Evolutionary conservation across 176 grass and related monocot genomes (phyloP).

Genomic region (Typha latifolia): DNA sequence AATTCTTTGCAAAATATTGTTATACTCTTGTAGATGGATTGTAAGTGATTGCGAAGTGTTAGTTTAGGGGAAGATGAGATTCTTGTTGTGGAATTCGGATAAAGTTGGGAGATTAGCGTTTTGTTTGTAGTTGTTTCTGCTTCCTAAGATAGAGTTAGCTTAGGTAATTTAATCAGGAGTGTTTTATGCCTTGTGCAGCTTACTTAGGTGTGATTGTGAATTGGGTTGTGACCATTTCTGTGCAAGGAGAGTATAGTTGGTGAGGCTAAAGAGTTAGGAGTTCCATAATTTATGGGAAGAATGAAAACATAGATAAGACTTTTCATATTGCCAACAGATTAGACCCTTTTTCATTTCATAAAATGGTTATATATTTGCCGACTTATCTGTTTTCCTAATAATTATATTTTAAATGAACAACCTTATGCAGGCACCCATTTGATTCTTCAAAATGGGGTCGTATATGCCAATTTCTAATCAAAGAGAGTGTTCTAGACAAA

Average conservation of each 20-base stretch:
- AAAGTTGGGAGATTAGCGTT: not conserved
- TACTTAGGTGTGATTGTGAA: too few species aligned
- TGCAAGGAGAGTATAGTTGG: too few species aligned
- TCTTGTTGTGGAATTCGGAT: not conserved
- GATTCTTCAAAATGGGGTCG: slow-evolving; percentile 95
- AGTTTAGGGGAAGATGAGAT: not conserved
- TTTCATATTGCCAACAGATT: too few species aligned
- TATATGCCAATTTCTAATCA: slow-evolving; percentile 54
- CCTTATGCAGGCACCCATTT: slow-evolving; percentile 71
- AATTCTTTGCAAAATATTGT: not conserved
- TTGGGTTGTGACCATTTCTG: too few species aligned
- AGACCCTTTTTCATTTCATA: too few species aligned
- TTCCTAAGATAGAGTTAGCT: not conserved
- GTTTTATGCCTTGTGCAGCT: too few species aligned
- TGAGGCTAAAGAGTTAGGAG: too few species aligned
- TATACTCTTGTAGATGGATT: not conserved
- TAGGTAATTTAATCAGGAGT: too few species aligned
- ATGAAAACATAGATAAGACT: too few species aligned
- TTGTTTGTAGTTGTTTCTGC: slow-evolving; percentile 1
- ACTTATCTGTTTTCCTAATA: not conserved
- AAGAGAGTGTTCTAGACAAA: slow-evolving; percentile 61
- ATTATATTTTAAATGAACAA: not conserved
- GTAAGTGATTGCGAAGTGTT: not conserved
- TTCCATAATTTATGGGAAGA: too few species aligned
- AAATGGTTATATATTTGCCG: not conserved